Evolutionary conservation across 345 rosid species (phyloP), one percentile per base, ranked within the genome.

Genomic region (Brassica carinata): DNA sequence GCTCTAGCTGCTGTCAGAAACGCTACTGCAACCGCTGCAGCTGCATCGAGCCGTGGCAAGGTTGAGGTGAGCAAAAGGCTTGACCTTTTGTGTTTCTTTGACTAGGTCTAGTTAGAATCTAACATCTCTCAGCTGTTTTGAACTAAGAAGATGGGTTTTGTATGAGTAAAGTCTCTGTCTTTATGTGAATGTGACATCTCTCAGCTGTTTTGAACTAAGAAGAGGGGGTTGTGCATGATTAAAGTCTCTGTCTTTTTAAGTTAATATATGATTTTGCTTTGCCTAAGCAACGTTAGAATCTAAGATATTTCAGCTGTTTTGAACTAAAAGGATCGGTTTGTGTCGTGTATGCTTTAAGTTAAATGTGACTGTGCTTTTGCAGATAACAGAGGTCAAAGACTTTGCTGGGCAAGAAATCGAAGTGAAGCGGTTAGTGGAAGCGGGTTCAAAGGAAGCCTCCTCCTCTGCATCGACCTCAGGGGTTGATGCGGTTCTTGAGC

Each of bases 1-100:
- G 99, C 98, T 69, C 87, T 95, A 30, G 87, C 93, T 74, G 99
- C 99, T 1, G 94, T 91, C 34, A 89, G 81, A 87, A 90, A 88
- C 72, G 96, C 94, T 53, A 83, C 94, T 36, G 97, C 92, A 72
- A 84, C 90, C 3, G 92, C 90, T 5, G 90, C 88, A 31, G 90
- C 88, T 59, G 90, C 92, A 18, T 77, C 86, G 4, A 82, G 76
- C 79, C 81, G 85, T 67, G 99, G 98, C 29, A 91, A 90, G 87
- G 84, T 91, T 80, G 98, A 89, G 99, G 99, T 90, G 62, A 74
- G 85, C 13, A 40, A 2, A 27, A 2, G 67, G 34, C 67, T 84
- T 19, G 2, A 61, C 17, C 34, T n/a, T 55, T 75, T 64, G 4
- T 34, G 76, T 51, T 76, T 51, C 30, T 58, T 26, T 58, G 14